Conservation (phyloP, 2,329 filamentous ascomycete genomes). For the Pestalotiopsis sp. region DNA sequence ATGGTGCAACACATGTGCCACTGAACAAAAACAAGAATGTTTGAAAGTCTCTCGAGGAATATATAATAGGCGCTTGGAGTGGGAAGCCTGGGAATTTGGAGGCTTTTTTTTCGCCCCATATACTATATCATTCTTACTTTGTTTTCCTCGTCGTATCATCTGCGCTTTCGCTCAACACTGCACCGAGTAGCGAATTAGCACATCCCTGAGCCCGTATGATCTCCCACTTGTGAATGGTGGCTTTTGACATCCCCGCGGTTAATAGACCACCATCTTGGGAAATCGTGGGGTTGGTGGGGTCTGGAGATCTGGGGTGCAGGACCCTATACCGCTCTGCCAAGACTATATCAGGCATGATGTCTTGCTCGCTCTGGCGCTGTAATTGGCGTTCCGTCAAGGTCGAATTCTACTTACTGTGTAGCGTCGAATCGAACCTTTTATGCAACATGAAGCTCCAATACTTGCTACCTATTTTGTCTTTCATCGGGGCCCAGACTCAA, state of each 20-base stretch:
- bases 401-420: not conserved
- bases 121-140: too few species aligned
- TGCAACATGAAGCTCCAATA: not conserved
- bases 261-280: not conserved
- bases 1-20: too few species aligned
- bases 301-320: not conserved
- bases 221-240: not conserved
- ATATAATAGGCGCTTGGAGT: too few species aligned
- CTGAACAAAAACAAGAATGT: too few species aligned
- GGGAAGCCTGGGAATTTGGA: too few species aligned
- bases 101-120: too few species aligned
- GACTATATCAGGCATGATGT: not conserved
- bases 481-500: not conserved
- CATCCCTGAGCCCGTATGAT: not conserved
- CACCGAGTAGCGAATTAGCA: not conserved
- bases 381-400: not conserved
- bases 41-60: too few species aligned
- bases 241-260: slow-evolving; percentile 1
- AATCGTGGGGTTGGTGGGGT: not conserved
- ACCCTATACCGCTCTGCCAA: not conserved
- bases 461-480: not conserved
- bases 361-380: not conserved
- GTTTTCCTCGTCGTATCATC: too few species aligned
- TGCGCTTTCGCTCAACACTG: too few species aligned
- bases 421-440: not conserved